Evolutionary conservation across 2,329 filamentous ascomycete species (phyloP).

Genomic region (Clarireedia hainanense): DNA sequence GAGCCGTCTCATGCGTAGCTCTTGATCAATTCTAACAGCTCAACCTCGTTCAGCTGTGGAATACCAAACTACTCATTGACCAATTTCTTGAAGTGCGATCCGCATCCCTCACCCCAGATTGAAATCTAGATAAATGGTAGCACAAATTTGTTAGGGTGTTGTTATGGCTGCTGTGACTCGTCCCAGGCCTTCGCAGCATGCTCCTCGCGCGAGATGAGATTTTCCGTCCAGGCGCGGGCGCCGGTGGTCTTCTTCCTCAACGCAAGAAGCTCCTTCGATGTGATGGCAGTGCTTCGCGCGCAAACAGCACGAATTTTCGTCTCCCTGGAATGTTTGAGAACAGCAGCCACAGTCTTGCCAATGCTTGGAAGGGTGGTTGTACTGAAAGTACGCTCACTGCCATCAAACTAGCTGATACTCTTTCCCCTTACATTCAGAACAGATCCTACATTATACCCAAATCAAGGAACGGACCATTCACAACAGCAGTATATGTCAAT

Average conservation of each 20-base stretch:
- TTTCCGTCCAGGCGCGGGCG: constrained; percentile 15
- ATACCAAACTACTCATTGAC: constrained; percentile 55
- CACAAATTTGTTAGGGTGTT: constrained; percentile 12
- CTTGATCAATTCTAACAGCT: constrained; percentile 26
- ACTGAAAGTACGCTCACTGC: constrained; percentile 34
- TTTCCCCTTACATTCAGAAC: not conserved
- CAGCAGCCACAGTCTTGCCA: constrained; percentile 29
- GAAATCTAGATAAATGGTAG: constrained; percentile 19
- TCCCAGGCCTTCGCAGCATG: constrained; percentile 16
- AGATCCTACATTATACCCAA: constrained; percentile 2
- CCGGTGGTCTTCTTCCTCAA: constrained; percentile 15
- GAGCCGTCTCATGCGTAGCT: not conserved
- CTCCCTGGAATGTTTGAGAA: constrained; percentile 30
- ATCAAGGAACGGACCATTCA: constrained; percentile 3
- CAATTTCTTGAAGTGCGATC: constrained; percentile 23
- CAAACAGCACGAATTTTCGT: constrained; percentile 17
- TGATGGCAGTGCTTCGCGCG: constrained; percentile 17
- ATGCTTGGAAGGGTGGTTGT: constrained; percentile 25
- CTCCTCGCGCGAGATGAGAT: constrained; percentile 9
- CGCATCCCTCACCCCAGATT: constrained; percentile 29
- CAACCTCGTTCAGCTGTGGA: constrained; percentile 54
- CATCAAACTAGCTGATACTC: constrained; percentile 38
- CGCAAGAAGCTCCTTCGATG: constrained; percentile 12
- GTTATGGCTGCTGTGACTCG: constrained; percentile 12
- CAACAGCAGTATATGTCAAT: constrained; percentile 3